Base-by-base conservation (phyloP, 768 basidiomycete genomes). In the Dendrothele bispora region DNA sequence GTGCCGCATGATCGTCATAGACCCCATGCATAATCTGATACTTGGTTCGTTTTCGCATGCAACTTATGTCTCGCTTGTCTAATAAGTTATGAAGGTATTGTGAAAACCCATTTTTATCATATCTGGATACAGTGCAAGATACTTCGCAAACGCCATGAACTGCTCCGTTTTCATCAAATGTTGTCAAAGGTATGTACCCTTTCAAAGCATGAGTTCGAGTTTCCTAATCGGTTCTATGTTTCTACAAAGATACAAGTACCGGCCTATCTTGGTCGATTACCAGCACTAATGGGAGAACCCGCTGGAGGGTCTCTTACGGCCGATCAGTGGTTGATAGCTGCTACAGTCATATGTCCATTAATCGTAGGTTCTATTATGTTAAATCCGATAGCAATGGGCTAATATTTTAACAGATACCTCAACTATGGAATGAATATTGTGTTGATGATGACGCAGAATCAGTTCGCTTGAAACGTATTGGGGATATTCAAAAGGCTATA, bases 41-140 rank as follows among this genome's bases (percentile, higher is more conserved):
- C 51, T 56, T 17, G 55, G 60, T 34, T 10, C n/a, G 11, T 34
- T n/a, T 34, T 34, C n/a, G n/a, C n/a, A n/a, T 34, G 10, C 12
- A 43, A 12, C 26, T 48, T 30, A 48, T 11, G 6, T 15, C 30
- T 14, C 24, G 17, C 29, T 15, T 17, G 5, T 14, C n/a, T n/a
- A n/a, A n/a, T n/a, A n/a, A n/a, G n/a, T n/a, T 29, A 6, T 26
- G 6, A 14, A 60, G 58, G 60, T 22, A 32, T 59, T 15, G 52
- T 61, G 6, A 61, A 61, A 40, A 59, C 58, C 1, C 60, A 61
- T 41, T 59, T 61, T 36, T 61, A 61, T 26, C 57, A 60, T 30
- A 61, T 61, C 17, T 61, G 60, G 60, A 58, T 58, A 8, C 58
- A 61, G 22, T n/a, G 18, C 5, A 58, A 60, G 17, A 53, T 61